Base-by-base conservation (phyloP, 257 asterid species). In the Penstemon newberryi region DNA sequence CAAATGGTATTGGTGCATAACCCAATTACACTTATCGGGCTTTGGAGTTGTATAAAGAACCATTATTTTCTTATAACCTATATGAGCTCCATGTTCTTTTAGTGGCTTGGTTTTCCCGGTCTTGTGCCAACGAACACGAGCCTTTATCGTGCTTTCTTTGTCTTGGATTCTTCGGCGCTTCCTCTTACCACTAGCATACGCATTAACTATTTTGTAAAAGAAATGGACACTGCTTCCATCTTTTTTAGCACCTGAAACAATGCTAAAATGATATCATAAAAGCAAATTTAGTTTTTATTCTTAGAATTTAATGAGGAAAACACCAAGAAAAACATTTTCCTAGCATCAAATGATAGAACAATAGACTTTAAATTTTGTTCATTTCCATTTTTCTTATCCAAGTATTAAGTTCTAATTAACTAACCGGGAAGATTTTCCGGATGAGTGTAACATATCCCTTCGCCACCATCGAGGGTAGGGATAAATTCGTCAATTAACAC, bases 401-500 rank as follows among this genome's bases (percentile, higher is more conserved):
- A 49, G 54, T 9, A 8, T 49, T 3, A 49, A 25, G 38, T 5
- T 40, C 57, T 7, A 42, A 1, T 25, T 2, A 25, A 65, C 87
- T 79, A 63, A 95, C 99, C 97, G 9, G 98, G 96, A 80, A 94
- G 99, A 76, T 91, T 84, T 80, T 91, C 98, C 13, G 99, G 99
- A 82, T 91, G 99, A 63, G 96, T 82, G 75, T 74, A 91, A 65
- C 92, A 89, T 66, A 94, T 89, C 54, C 99, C 99, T 12, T 81
- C 95, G 3, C 81, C 77, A 3, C 77, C 77, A 5, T 89, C 94
- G 54, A 94, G 80, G 8, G 99, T 91, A 0, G 92, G 94, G 73
- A 94, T 94, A 70, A 94, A 94, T 61, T 86, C 95, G 43, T 94
- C 95, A 10, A 91, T 87, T 36, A 87, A 75, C 42, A 46, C 25